Conservation (phyloP, 2,329 filamentous ascomycete genomes). For the Chlorencoelia australis region DNA sequence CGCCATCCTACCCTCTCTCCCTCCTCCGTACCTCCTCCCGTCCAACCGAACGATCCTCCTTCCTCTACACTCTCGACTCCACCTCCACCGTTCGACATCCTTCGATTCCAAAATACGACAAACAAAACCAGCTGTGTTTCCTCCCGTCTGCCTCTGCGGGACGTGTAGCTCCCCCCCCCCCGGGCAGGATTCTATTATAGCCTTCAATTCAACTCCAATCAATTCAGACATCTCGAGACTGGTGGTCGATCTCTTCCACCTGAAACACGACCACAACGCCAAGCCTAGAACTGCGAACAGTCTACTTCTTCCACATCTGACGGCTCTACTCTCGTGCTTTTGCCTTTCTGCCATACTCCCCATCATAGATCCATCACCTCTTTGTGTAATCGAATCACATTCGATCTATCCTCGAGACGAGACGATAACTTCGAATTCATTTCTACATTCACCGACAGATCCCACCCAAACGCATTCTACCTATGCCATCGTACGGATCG, state of each 20-base stretch:
- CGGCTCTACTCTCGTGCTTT: slow-evolving; percentile 1
- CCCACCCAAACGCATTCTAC: not conserved
- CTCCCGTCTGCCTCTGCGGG: no score
- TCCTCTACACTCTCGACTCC: not conserved
- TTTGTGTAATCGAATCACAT: not conserved
- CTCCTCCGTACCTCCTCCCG: not conserved
- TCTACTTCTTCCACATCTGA: slow-evolving; percentile 1
- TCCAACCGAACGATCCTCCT: no score
- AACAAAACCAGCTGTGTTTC: no score
- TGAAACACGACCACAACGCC: no score
- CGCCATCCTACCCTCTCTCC: not conserved
- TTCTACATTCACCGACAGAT: not conserved
- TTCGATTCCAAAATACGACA: no score
- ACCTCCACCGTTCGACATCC: not conserved
- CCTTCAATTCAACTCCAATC: no score
- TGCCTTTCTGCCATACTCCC: no score
- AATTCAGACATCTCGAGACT: no score
- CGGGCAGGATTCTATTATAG: no score
- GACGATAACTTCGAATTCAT: slow-evolving; percentile 4
- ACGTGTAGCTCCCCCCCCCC: no score
- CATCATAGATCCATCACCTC: slow-evolving; percentile 2
- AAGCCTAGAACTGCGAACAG: no score
- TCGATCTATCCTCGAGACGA: slow-evolving; percentile 2
- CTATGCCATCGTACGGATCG: slow-evolving; percentile 66
- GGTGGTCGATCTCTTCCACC: no score